phyloP scores from a whole-genome alignment of 2,329 filamentous ascomycete genomes.

The Teratosphaeria destructans region DNA sequence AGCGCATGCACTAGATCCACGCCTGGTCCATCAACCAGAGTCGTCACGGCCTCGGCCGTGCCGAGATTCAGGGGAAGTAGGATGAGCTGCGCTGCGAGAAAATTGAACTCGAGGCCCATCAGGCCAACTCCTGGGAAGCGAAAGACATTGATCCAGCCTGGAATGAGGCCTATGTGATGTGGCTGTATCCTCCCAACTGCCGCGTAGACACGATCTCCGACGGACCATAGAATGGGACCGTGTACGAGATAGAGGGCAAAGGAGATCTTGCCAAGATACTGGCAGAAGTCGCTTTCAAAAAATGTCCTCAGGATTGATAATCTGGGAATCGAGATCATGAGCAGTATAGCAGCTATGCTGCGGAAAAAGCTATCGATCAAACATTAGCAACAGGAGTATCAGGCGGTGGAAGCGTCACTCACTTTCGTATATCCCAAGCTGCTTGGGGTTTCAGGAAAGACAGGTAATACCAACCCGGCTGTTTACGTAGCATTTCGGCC shows the following conservation, averaged over 20 bases:
- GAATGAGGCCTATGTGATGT: conserved; percentile 40
- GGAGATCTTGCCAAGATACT: conserved; percentile 52
- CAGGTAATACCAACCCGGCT: conserved; percentile 53
- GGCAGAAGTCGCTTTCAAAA: conserved; percentile 49
- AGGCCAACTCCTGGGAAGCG: conserved; percentile 47
- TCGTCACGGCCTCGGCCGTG: conserved; percentile 47
- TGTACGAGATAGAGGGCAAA: conserved; percentile 56
- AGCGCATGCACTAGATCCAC: conserved; percentile 25
- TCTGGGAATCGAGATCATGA: conserved; percentile 46
- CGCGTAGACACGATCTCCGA: conserved; percentile 55
- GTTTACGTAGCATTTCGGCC: conserved; percentile 33
- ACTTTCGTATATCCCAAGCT: conserved; percentile 6
- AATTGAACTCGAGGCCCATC: conserved; percentile 50
- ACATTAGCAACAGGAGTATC: neutral
- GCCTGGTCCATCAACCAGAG: conserved; percentile 48
- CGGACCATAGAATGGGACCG: conserved; percentile 47
- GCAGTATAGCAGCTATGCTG: conserved; percentile 41
- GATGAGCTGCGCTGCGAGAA: conserved; percentile 50
- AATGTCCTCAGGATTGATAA: conserved; percentile 47
- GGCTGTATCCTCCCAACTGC: conserved; percentile 47
- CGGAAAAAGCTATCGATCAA: conserved; percentile 21
- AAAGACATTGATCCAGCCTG: conserved; percentile 47
- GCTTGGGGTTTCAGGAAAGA: conserved; percentile 38
- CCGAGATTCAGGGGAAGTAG: conserved; percentile 50
- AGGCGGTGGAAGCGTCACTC: neutral